Conservation (phyloP, 2,329 filamentous ascomycete genomes). For the Emericellopsis cladophorae region DNA sequence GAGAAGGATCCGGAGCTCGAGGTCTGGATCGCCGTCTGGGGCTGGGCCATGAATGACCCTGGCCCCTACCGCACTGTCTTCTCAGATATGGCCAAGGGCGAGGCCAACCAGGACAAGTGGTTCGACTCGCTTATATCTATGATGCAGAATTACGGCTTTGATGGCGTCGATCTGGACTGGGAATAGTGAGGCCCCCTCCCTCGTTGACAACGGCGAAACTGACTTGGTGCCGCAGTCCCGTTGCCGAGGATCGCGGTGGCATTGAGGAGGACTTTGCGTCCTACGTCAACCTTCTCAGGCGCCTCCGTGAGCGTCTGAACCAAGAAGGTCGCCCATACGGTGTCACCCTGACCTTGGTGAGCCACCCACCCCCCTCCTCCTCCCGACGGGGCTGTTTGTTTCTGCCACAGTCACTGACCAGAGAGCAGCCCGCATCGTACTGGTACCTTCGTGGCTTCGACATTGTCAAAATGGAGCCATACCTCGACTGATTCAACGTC, state of each 20-base stretch:
- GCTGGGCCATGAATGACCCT: conserved; percentile 21
- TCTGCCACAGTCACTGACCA: conserved; percentile 6
- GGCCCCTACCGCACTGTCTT: conserved; percentile 10
- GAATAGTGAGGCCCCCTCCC: neutral
- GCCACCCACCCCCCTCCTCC: too few relatives aligned
- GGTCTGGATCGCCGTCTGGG: conserved; percentile 6
- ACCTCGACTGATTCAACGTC: conserved; percentile 4
- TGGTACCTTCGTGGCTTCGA: conserved; percentile 17
- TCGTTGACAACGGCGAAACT: neutral
- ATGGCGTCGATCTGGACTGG: conserved; percentile 15
- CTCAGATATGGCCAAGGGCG: conserved; percentile 10
- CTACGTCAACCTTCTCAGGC: conserved; percentile 9
- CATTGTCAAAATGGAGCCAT: conserved; percentile 2
- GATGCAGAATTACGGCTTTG: conserved; percentile 9
- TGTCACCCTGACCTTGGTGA: neutral
- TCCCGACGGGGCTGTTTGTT: too few relatives aligned
- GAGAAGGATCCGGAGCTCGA: conserved; percentile 1
- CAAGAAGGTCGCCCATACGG: neutral
- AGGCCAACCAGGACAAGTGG: conserved; percentile 16
- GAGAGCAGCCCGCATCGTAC: conserved; percentile 12
- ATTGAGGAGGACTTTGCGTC: conserved; percentile 10
- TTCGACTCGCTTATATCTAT: conserved; percentile 16
- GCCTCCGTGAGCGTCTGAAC: conserved; percentile 6
- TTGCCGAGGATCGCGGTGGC: conserved; percentile 13
- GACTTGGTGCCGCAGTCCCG: conserved; percentile 6